Conservation (phyloP, 1,139 yeast species). For the Meyerozyma elateridarum region DNA sequence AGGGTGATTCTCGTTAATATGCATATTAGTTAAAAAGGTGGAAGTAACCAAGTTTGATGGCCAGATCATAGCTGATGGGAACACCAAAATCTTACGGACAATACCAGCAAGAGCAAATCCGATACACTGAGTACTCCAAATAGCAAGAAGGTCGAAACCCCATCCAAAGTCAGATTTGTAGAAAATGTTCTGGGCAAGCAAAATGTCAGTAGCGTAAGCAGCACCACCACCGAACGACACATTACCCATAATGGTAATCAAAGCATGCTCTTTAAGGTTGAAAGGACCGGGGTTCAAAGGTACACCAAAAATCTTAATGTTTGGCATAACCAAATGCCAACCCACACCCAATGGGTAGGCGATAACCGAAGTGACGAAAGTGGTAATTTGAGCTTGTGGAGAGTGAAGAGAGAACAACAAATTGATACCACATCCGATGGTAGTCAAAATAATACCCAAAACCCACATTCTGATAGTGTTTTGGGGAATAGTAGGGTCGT, state of each 20-base stretch:
- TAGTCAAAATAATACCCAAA: conserved; percentile 47
- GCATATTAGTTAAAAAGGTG: conserved; percentile 54
- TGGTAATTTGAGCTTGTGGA: conserved; percentile 50
- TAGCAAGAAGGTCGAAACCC: conserved; percentile 49
- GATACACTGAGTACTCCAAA: conserved; percentile 54
- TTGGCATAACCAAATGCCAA: conserved; percentile 49
- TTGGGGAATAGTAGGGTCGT: conserved; percentile 52
- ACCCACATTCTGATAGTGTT: conserved; percentile 63
- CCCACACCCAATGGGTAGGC: conserved; percentile 60
- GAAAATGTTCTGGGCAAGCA: conserved; percentile 50
- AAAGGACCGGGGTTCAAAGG: conserved; percentile 60
- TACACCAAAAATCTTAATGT: conserved; percentile 37
- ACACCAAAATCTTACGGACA: conserved; percentile 51
- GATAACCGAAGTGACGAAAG: conserved; percentile 53
- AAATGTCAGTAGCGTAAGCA: conserved; percentile 58
- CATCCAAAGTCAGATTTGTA: conserved; percentile 45
- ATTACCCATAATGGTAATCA: conserved; percentile 58
- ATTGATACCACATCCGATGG: conserved; percentile 58
- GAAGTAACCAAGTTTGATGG: conserved; percentile 50
- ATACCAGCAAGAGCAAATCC: conserved; percentile 67
- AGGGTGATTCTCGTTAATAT: conserved; percentile 53
- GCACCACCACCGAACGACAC: conserved; percentile 55
- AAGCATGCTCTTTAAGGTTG: conserved; percentile 61
- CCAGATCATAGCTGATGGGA: conserved; percentile 65
- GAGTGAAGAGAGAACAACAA: conserved; percentile 55